phyloP scores from a whole-genome alignment of 2,329 filamentous ascomycete genomes.

The Phaeoacremonium minimum region DNA sequence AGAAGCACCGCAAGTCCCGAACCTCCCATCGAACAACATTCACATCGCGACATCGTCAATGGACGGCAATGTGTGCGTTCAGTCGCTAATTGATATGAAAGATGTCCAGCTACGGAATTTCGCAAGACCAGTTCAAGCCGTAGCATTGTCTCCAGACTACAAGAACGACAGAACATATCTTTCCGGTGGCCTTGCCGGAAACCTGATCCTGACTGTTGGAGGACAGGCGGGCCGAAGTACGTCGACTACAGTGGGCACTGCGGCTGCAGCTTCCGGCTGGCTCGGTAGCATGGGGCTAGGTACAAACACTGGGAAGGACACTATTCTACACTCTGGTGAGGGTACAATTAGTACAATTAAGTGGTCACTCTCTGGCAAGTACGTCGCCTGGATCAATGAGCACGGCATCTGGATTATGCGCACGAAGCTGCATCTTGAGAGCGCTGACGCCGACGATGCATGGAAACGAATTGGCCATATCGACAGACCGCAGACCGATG shows the following conservation, averaged over 20 bases:
- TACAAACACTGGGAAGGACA: conserved; percentile 75
- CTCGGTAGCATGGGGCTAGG: conserved; percentile 82
- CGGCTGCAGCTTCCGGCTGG: conserved; percentile 86
- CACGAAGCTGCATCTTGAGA: conserved; percentile 76
- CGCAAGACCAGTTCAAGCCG: conserved; percentile 83
- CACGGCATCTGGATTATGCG: conserved; percentile 98
- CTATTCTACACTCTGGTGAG: conserved; percentile 84
- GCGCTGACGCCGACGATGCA: conserved; percentile 70
- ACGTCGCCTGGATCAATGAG: conserved; percentile 93
- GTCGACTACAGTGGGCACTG: conserved; percentile 80
- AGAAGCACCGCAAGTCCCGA: conserved; percentile 56
- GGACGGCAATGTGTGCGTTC: conserved; percentile 91
- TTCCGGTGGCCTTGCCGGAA: conserved; percentile 84
- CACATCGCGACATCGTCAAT: conserved; percentile 91
- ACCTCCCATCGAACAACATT: conserved; percentile 82
- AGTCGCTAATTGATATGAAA: conserved; percentile 79
- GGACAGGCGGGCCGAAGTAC: conserved; percentile 77
- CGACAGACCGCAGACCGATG: conserved; percentile 77
- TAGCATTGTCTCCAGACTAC: conserved; percentile 92
- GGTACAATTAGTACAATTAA: conserved; percentile 87
- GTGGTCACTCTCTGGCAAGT: conserved; percentile 91
- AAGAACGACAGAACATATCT: conserved; percentile 85
- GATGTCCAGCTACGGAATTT: conserved; percentile 93
- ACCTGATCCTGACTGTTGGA: conserved; percentile 79
- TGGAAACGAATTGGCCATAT: conserved; percentile 96